Percentiles rank a stretch among this genome's conserved stretches.
phyloP scores from a whole-genome alignment of 805 yeast species.

The Spathaspora girioi region DNA sequence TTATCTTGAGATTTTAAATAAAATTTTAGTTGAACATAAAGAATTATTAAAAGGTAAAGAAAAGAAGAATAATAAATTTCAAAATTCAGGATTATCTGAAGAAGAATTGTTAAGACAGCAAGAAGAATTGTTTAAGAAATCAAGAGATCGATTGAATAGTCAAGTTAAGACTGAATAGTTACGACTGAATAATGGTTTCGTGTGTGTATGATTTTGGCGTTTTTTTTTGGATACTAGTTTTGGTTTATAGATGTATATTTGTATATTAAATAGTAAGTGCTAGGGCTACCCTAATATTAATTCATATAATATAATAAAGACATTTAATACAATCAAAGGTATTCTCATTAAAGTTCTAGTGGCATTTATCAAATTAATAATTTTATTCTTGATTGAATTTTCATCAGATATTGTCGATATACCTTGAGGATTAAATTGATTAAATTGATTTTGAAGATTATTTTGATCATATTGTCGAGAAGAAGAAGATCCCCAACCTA shows the following conservation, averaged over 20 bases:
- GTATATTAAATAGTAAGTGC: background rate
- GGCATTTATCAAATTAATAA: constrained; percentile 67
- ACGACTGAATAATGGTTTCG: background rate
- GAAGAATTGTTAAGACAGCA: constrained; percentile 91
- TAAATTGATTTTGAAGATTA: constrained; percentile 5
- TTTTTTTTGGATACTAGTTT: background rate
- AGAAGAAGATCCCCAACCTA: constrained; percentile 29
- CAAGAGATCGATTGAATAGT: constrained; percentile 59
- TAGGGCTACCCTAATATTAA: constrained; percentile 53
- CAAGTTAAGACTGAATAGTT: constrained; percentile 1
- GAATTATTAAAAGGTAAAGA: constrained; percentile 86
- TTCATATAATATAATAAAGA: constrained; percentile 66
- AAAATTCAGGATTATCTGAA: constrained; percentile 86
- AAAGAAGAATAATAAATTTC: constrained; percentile 87
- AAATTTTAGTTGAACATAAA: constrained; percentile 80
- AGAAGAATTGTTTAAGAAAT: constrained; percentile 83
- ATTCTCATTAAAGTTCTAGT: constrained; percentile 72
- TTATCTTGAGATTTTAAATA: constrained; percentile 77
- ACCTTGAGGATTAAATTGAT: constrained; percentile 37
- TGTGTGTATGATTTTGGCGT: background rate
- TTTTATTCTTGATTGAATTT: constrained; percentile 44
- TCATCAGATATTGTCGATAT: constrained; percentile 41
- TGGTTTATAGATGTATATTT: background rate
- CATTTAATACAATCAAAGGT: constrained; percentile 67
- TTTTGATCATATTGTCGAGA: background rate